These are phyloP conservation scores for Ananas comosus DNA, from an alignment of 176 grass and related monocot genomes.

Conservation along the genomic window DNA sequence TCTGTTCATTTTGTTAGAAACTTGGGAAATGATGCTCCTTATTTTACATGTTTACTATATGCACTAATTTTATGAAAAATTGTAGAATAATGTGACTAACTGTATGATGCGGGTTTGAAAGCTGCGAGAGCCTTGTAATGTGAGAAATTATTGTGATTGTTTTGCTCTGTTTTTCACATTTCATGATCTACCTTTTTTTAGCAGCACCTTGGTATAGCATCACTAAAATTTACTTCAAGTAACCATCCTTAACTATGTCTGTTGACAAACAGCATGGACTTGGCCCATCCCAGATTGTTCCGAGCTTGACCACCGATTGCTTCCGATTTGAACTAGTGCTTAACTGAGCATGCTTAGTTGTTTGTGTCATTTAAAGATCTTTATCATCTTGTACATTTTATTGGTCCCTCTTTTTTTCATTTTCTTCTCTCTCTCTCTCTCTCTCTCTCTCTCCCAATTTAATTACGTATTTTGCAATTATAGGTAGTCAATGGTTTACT, in stretches of 20 bases:
- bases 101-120: no score
- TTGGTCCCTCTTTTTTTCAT: background rate
- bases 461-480: conserved; percentile 1
- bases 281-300: background rate
- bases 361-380: background rate
- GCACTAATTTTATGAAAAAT: no score
- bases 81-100: no score
- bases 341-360: background rate
- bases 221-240: no score
- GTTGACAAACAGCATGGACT: background rate
- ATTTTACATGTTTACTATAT: background rate
- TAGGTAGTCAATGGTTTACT: conserved; percentile 78
- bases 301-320: background rate
- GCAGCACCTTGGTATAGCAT: no score
- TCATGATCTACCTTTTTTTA: no score
- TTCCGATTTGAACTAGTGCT: background rate
- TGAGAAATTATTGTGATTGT: no score
- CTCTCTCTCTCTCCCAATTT: background rate
- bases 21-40: background rate
- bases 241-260: background rate
- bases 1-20: background rate
- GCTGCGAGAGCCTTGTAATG: no score
- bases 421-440: background rate
- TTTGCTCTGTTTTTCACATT: no score
- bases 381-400: background rate